Percentiles rank a stretch among this genome's conserved stretches.
Conservation (phyloP, 148 eudicot species). For the Drosera capensis region DNA sequence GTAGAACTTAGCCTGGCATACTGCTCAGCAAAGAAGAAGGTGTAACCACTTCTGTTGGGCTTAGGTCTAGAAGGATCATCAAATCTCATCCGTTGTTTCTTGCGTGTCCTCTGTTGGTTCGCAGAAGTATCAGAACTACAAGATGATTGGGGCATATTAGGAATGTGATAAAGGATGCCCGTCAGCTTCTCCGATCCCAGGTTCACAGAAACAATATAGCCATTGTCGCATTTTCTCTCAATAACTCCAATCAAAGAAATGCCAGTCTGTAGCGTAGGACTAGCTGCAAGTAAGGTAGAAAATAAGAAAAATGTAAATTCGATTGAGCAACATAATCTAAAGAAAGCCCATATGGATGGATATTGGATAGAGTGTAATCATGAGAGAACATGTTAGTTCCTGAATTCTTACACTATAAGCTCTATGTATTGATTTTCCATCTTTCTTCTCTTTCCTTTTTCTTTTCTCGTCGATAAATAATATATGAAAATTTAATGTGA, state of each 20-base stretch:
- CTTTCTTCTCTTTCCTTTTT: conserved; percentile 1
- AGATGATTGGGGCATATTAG: conserved; percentile 13
- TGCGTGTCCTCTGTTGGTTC: conserved; percentile 19
- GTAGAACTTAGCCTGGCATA: conserved; percentile 32
- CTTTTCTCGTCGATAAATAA: neutral
- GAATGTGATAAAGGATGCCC: conserved; percentile 67
- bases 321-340: too few species aligned
- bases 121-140: conserved; percentile 17
- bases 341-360: too few species aligned
- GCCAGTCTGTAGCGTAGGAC: conserved; percentile 30
- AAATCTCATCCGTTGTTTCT: conserved; percentile 26
- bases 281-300: conserved; percentile 26
- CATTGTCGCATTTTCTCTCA: conserved; percentile 59
- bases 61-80: conserved; percentile 42
- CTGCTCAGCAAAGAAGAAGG: conserved; percentile 35
- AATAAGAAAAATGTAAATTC: neutral
- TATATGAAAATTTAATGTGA: too few species aligned
- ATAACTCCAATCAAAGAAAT: conserved; percentile 46
- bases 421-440: too few species aligned
- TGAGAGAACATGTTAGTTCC: too few species aligned
- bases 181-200: conserved; percentile 52
- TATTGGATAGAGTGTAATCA: too few species aligned
- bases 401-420: too few species aligned
- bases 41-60: conserved; percentile 39
- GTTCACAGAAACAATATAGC: conserved; percentile 51